These are phyloP conservation scores for Balakata baccata DNA, from an alignment of 345 rosid species.

Conservation along the genomic window DNA sequence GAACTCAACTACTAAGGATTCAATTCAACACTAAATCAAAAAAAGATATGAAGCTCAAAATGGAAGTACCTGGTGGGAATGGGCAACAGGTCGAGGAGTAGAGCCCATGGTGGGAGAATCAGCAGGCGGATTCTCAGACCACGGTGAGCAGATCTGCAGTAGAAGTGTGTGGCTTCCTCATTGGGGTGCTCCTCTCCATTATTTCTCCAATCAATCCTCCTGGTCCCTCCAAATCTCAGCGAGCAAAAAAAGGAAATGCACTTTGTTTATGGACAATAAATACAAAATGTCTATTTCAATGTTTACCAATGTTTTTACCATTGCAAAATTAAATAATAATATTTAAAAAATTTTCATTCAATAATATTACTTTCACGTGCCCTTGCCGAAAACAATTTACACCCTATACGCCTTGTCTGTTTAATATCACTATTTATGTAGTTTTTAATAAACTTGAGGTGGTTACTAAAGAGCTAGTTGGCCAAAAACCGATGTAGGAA, in stretches of 20 bases:
- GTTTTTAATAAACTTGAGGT: too few relatives aligned
- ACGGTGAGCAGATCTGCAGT: constrained; percentile 89
- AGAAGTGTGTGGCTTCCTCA: constrained; percentile 76
- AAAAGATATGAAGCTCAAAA: background rate
- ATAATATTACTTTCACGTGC: too few relatives aligned
- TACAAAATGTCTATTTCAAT: background rate
- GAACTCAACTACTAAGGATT: constrained; percentile 11
- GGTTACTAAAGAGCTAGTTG: too few relatives aligned
- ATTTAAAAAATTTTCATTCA: too few relatives aligned
- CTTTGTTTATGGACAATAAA: background rate
- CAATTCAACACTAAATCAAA: background rate
- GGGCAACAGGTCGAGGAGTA: constrained; percentile 57
- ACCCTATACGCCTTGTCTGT: too few relatives aligned
- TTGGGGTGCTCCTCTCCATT: constrained; percentile 80
- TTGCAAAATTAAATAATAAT: too few relatives aligned
- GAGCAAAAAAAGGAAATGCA: background rate
- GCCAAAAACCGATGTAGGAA: too few relatives aligned
- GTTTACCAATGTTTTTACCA: too few relatives aligned
- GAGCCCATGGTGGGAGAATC: constrained; percentile 42
- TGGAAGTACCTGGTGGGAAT: constrained; percentile 58
- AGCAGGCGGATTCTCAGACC: constrained; percentile 65
- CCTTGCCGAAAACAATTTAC: too few relatives aligned
- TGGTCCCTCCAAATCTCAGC: background rate
- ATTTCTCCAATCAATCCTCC: background rate
- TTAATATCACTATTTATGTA: too few relatives aligned